phyloP scores from a whole-genome alignment of 495 filamentous ascomycete species.

The Bacidia gigantensis region DNA sequence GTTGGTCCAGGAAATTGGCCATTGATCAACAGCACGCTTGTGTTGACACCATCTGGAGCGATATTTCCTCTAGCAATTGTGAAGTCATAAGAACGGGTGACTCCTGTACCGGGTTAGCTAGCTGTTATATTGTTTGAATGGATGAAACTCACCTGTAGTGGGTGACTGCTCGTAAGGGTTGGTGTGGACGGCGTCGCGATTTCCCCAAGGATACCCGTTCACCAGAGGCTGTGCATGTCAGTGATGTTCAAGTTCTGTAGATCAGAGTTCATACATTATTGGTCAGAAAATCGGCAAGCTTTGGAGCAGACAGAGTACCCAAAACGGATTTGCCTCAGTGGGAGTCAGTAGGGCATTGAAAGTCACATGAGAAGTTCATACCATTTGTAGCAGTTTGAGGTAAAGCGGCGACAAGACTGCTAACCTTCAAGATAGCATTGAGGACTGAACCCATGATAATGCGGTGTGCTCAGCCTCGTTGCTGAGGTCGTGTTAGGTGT shows the following conservation, averaged over 20 bases:
- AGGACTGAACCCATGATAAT: neutral
- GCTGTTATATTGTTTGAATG: neutral
- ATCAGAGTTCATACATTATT: conserved; percentile 17
- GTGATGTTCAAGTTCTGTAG: neutral
- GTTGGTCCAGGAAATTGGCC: conserved; percentile 32
- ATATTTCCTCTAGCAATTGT: conserved; percentile 36
- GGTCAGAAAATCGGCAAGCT: conserved; percentile 31
- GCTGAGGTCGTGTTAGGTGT: neutral
- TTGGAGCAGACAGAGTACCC: conserved; percentile 33
- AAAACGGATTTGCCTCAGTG: conserved; percentile 28
- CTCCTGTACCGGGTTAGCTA: conserved; percentile 16
- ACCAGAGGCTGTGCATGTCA: conserved; percentile 21
- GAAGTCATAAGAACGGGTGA: conserved; percentile 38
- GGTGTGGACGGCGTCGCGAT: conserved; percentile 24
- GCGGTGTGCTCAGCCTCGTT: neutral
- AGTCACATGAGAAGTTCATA: conserved; percentile 13
- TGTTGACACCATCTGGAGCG: conserved; percentile 33
- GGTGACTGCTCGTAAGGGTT: conserved; percentile 34
- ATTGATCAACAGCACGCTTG: conserved; percentile 29
- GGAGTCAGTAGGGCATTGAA: neutral
- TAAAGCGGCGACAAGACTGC: conserved; percentile 15
- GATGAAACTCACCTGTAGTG: conserved; percentile 18
- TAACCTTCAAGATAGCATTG: neutral
- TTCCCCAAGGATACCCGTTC: conserved; percentile 36
- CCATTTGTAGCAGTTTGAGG: conserved; percentile 33